Evolutionary conservation across 768 basidiomycete species (phyloP).

Genomic region (Podaxis mareebaensis): DNA sequence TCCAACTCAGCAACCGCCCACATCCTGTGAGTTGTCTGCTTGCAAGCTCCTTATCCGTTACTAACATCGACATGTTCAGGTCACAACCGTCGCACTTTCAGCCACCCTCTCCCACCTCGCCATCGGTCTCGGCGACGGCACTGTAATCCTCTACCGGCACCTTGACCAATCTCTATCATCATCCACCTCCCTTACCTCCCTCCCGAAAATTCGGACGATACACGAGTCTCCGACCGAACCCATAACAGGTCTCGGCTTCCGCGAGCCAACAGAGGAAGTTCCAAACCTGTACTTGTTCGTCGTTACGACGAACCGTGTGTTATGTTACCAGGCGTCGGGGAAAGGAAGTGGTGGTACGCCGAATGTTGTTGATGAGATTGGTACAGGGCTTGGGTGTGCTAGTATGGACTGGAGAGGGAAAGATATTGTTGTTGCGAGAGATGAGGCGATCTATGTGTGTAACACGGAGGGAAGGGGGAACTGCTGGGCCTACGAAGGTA

Average conservation of each 20-base stretch:
- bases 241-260: conserved; percentile 90
- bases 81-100: conserved; percentile 81
- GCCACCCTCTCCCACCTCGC: conserved; percentile 80
- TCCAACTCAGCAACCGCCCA: conserved; percentile 74
- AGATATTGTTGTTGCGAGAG: conserved; percentile 82
- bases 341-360: conserved; percentile 67
- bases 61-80: conserved; percentile 35
- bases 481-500: conserved; percentile 93
- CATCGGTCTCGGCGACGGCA: conserved; percentile 93
- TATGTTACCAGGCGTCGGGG: conserved; percentile 75
- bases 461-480: conserved; percentile 79
- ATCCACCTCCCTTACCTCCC: conserved; percentile 61
- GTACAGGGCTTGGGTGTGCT: conserved; percentile 82
- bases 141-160: conserved; percentile 88
- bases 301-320: conserved; percentile 82
- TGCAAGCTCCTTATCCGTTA: neutral
- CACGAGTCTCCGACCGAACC: conserved; percentile 88
- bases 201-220: conserved; percentile 86
- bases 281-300: conserved; percentile 71
- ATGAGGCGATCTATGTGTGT: conserved; percentile 91
- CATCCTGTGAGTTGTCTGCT: conserved; percentile 58
- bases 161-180: conserved; percentile 86
- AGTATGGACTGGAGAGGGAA: conserved; percentile 72
- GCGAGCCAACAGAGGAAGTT: conserved; percentile 53
- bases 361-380: conserved; percentile 81